These are phyloP conservation scores for Zygotorulaspora florentina DNA, from an alignment of 805 yeast genomes.

Conservation along the genomic window DNA sequence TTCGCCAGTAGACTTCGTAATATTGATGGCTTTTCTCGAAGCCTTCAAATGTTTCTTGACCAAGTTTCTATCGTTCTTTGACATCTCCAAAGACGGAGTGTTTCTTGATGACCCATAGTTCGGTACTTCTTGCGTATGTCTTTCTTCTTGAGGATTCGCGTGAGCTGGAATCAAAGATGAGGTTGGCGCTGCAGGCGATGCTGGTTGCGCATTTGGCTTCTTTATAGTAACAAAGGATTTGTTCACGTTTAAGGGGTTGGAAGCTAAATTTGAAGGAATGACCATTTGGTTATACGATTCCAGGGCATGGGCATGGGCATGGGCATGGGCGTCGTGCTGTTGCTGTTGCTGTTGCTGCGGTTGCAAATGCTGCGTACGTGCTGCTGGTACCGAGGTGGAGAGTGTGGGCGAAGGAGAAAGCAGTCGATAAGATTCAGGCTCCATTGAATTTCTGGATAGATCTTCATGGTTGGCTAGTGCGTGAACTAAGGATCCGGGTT, in stretches of 20 bases:
- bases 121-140: background rate
- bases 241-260: conserved; percentile 62
- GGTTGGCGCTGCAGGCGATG: background rate
- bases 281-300: conserved; percentile 9
- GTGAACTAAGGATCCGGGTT: background rate
- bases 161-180: background rate
- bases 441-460: background rate
- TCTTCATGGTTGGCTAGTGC: background rate
- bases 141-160: background rate
- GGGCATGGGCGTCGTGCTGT: too few species aligned
- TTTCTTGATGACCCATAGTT: background rate
- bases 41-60: conserved; percentile 11
- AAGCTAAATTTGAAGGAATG: conserved; percentile 52
- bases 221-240: conserved; percentile 67
- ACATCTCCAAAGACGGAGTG: background rate
- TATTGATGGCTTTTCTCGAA: conserved; percentile 10
- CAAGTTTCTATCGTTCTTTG: conserved; percentile 3
- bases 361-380: background rate
- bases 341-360: too few species aligned
- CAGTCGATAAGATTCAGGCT: background rate
- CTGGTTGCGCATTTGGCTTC: conserved; percentile 35
- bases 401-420: conserved; percentile 1
- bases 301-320: conserved; percentile 1
- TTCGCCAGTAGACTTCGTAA: conserved; percentile 13
- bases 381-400: background rate